Evolutionary conservation across 257 asterid species (phyloP), one percentile per base, ranked within the genome.

Genomic region (Dorcoceras hygrometricum): DNA sequence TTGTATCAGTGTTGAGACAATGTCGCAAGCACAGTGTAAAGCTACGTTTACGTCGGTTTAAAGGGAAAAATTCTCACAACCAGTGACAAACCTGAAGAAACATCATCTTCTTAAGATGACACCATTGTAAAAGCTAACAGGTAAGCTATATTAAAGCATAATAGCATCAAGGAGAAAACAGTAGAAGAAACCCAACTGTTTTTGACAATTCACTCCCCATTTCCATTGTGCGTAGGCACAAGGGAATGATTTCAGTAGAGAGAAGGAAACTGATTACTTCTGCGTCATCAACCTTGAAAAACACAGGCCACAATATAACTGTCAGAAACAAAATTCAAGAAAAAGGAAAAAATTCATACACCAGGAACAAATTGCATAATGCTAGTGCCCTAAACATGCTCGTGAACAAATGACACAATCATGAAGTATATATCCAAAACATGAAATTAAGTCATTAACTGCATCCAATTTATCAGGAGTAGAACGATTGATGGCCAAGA

Each of bases 211-310:
- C 96, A 70, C 96, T 90, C 51, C 99, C 99, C 92, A 88, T 88
- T 78, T 94, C 99, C 97, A 94, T 94, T 36, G 99, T 87, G 53
- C 95, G 92, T 68, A 94, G 81, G 81, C 99, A 94, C 75, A 88
- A 75, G 43, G 97, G 97, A 80, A 94, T 86, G 72, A 90, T 94
- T 82, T 90, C 97, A 48, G 97, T 88, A 28, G 97, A 87, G 48
- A 94, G 95, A 71, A 94, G 94, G 76, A 94, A 94, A 77, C 86
- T 81, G 71, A 90, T 90, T 57, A 88, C 99, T 48, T 90, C 96
- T 10, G 97, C 83, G 79, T 94, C 99, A 74, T 90, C 99, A 73
- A 82, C 97, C 99, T 94, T 79, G 39, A 68, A 71, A 48, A 68
- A 69, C 27, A 34, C 19, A 29, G 18, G 29, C 25, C 46, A 59